A percentile compares a stretch with the other conserved stretches of the same genome.
These are phyloP conservation scores for Nowakowskiella sp. DNA, from an alignment of 192 early-diverging fungal species.

Conservation along the genomic window DNA sequence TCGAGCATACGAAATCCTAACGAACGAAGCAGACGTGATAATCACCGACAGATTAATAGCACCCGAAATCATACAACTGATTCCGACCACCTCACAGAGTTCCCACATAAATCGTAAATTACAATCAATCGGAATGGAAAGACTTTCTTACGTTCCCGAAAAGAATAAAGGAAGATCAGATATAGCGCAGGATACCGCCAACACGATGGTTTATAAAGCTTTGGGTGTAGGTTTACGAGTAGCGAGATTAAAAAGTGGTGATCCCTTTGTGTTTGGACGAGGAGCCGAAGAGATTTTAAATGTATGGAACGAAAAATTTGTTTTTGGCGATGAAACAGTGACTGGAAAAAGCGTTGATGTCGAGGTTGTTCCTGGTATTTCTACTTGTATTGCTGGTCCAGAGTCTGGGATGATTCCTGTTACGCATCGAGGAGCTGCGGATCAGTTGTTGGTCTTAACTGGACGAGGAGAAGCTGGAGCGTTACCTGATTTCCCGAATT, in stretches of 20 bases:
- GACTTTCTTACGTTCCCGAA: conserved; percentile 45
- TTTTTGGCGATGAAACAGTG: conserved; percentile 52
- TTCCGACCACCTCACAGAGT: conserved; percentile 51
- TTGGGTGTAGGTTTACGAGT: conserved; percentile 58
- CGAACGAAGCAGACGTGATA: conserved; percentile 67
- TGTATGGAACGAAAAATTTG: too few relatives aligned
- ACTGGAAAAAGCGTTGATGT: conserved; percentile 52
- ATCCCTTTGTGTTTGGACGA: conserved; percentile 87
- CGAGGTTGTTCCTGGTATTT: conserved; percentile 70
- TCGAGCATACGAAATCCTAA: conserved; percentile 24
- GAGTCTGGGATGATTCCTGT: conserved; percentile 68
- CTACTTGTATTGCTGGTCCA: conserved; percentile 68
- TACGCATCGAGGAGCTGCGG: conserved; percentile 80
- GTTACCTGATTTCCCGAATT: conserved; percentile 65
- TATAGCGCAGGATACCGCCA: conserved; percentile 66
- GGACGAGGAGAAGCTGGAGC: conserved; percentile 67
- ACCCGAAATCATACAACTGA: conserved; percentile 39
- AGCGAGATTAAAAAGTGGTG: conserved; percentile 85
- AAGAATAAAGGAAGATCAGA: conserved; percentile 64
- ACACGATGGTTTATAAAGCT: conserved; percentile 65
- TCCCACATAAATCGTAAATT: conserved; percentile 6
- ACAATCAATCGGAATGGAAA: not conserved
- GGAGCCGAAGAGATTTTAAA: conserved; percentile 82
- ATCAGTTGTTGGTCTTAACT: conserved; percentile 75
- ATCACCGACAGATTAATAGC: conserved; percentile 57